Evolutionary conservation across 768 basidiomycete genomes (phyloP), one percentile per base, ranked within the genome.

Genomic region (Rhodocollybia butyracea): DNA sequence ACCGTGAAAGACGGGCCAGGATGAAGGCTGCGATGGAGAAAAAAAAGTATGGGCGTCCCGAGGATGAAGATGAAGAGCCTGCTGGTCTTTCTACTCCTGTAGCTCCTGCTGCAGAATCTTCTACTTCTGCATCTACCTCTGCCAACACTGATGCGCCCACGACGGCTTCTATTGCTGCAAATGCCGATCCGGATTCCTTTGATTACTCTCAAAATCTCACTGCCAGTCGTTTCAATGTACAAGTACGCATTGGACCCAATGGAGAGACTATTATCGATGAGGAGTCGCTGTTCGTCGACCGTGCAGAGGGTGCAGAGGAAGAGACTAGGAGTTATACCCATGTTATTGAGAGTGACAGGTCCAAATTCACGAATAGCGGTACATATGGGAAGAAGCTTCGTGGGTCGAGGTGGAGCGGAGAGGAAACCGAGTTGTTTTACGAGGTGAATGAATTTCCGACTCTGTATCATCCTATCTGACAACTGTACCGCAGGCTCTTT

Each of bases 231-330:
- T 91, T 80, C 64, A 93, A 86, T 59, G 90, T 90, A 5, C 93
- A 94, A 72, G 83, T 96, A 59, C 85, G 91, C 32, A 86, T 93
- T 52, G 91, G 89, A 11, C 86, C 91, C 7, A 92, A 88, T 61
- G 93, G 93, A 54, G 87, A 93, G 69, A 87, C 89, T 6, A 81
- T 94, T 47, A 81, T 95, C 55, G 92, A 96, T 62, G 91, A 94
- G 66, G 83, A 89, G 24, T 91, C 89, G 12, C 71, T 94, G 19
- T 84, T 87, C 45, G 87, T 94, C 29, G 90, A 93, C 60, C 84
- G 89, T 10, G 71, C 29, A 15, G 53, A 73, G 46, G 76, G 79
- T 19, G 88, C 86, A 61, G 78, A 78, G 40, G 88, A 91, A 46
- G 76, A 76, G 47, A 86, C 86, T 1, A 77, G 80, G 26, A 76